Base-by-base conservation (phyloP, 441 rosid species). In the Melastoma candidum region DNA sequence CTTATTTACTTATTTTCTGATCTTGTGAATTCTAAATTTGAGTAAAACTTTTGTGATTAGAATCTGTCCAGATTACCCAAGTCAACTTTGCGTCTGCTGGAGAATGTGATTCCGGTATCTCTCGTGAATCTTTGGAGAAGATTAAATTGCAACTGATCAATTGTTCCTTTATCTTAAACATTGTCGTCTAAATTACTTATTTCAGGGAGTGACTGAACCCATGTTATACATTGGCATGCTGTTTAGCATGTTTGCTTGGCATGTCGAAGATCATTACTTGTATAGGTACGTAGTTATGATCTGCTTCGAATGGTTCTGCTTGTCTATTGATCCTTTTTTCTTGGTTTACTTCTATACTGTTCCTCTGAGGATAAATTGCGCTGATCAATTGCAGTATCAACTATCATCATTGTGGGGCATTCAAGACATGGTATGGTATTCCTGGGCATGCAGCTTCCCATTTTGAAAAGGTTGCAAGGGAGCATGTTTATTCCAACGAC, bases 201-300 rank as follows among this genome's bases (percentile, higher is more conserved):
- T 17, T 17, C 22, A 17, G 22, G 22, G 99, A 57, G 90, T 95
- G 65, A 95, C 99, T 47, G 99, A 95, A 48, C 99, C 99, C 11
- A 95, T 95, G 99, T 97, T 95, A 71, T 95, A 95, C 79, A 85
- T 95, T 13, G 99, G 99, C 70, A 95, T 95, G 99, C 80, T 95
- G 44, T 95, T 95, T 76, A 95, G 99, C 59, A 72, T 90, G 79
- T 95, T 95, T 79, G 99, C 99, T 47, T 95, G 99, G 99, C 99
- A 95, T 53, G 99, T 95, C 63, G 99, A 95, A 73, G 99, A 90
- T 68, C 97, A 95, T 74, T 95, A 87, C 69, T 70, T 95, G 75
- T 95, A 90, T 66, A 95, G 99, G 99, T 95, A 82, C 49, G 29
- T 32, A 65, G 55, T 54, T 54, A 55, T 43, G 24, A 45, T 47